phyloP scores from a whole-genome alignment of 129 eudicot genomes.

The Dittrichia graveolens region DNA sequence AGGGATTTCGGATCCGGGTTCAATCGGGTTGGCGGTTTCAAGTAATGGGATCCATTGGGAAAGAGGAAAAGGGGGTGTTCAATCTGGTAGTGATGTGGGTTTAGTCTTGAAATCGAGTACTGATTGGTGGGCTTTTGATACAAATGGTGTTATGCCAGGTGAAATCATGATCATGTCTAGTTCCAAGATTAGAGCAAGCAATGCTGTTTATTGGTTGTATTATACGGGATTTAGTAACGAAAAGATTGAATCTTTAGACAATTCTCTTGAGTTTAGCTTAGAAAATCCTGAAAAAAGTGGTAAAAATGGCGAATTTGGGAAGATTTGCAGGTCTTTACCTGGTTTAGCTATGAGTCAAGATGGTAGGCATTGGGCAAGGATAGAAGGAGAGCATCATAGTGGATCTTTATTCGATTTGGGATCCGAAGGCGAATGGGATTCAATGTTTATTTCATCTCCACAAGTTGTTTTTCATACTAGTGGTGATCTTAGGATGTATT shows the following conservation, averaged over 20 bases:
- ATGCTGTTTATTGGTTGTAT: conserved; percentile 90
- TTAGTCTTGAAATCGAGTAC: conserved; percentile 62
- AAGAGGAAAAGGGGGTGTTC: conserved; percentile 58
- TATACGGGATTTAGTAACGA: conserved; percentile 71
- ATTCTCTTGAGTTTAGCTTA: conserved; percentile 37
- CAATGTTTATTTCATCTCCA: conserved; percentile 76
- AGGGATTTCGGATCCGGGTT: conserved; percentile 39
- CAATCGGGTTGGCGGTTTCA: conserved; percentile 80
- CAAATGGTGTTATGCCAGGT: conserved; percentile 66
- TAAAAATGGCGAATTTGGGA: conserved; percentile 34
- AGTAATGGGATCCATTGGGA: conserved; percentile 91
- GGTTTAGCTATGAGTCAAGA: conserved; percentile 98
- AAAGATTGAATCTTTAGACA: conserved; percentile 43
- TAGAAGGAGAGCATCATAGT: conserved; percentile 95
- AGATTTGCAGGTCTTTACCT: conserved; percentile 61
- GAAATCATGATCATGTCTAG: conserved; percentile 87
- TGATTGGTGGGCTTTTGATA: conserved; percentile 99
- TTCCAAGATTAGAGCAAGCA: conserved; percentile 58
- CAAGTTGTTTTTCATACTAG: conserved; percentile 73
- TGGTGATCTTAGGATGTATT: conserved; percentile 89
- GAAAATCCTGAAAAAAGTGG: conserved; percentile 42
- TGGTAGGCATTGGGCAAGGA: conserved; percentile 96
- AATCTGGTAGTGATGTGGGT: conserved; percentile 68
- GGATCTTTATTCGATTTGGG: conserved; percentile 91
- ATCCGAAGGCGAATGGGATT: conserved; percentile 84